Conservation (phyloP, 495 filamentous ascomycete species). For the Opeltia flavorubescens region DNA sequence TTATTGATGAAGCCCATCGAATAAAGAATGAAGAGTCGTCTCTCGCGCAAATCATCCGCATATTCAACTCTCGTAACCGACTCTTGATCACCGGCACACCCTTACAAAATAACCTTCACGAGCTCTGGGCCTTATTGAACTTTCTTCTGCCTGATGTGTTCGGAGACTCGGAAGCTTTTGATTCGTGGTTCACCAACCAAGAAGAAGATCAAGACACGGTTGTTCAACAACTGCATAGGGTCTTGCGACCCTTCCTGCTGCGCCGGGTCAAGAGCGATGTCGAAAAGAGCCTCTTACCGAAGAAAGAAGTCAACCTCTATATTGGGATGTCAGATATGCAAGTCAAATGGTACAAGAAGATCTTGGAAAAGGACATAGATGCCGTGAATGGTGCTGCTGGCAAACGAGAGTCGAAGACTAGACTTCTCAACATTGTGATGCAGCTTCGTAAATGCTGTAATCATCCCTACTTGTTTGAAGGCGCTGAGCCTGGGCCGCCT, state of each 20-base stretch:
- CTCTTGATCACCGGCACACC: slow-evolving; percentile 95
- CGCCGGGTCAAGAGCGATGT: slow-evolving; percentile 97
- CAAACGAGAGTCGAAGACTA: slow-evolving; percentile 96
- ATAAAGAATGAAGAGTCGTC: slow-evolving; percentile 99
- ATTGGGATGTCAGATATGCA: slow-evolving; percentile 99
- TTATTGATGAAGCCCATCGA: slow-evolving; percentile 96
- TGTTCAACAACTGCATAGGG: slow-evolving; percentile 91
- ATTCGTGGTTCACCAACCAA: slow-evolving; percentile 91
- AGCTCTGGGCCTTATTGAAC: slow-evolving; percentile 97
- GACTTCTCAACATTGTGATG: slow-evolving; percentile 99
- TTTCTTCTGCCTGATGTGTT: slow-evolving; percentile 97
- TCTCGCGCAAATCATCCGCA: slow-evolving; percentile 86
- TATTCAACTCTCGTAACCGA: slow-evolving; percentile 93
- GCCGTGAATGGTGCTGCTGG: slow-evolving; percentile 95
- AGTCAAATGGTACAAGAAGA: slow-evolving; percentile 98
- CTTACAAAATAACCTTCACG: slow-evolving; percentile 95
- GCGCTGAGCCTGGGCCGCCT: slow-evolving; percentile 90
- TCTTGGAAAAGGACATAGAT: slow-evolving; percentile 97
- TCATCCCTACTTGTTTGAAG: slow-evolving; percentile 96
- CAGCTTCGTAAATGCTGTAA: slow-evolving; percentile 99
- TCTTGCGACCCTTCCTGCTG: slow-evolving; percentile 85
- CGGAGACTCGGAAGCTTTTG: slow-evolving; percentile 93
- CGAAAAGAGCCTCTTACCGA: slow-evolving; percentile 93
- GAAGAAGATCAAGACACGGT: slow-evolving; percentile 84
- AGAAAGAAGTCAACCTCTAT: slow-evolving; percentile 95